Percentiles rank a stretch among this genome's conserved stretches.
These are phyloP conservation scores for Casuarina cunninghamiana DNA, from an alignment of 306 rosid genomes.

Conservation along the genomic window DNA sequence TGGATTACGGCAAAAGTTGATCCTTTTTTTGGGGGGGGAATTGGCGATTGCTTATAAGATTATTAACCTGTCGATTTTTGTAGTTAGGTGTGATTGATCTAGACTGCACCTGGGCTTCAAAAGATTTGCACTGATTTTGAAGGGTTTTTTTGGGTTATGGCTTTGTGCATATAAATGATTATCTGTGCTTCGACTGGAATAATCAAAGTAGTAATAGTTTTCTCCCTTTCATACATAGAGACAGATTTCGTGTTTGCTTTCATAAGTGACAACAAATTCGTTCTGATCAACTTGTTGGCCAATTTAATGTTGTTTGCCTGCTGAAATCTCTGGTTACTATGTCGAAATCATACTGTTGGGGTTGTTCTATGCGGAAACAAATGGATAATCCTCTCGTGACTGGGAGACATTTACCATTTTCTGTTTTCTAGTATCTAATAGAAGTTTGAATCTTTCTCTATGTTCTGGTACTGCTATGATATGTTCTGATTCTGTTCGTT, in stretches of 20 bases:
- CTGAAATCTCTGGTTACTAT: background rate
- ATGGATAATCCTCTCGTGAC: background rate
- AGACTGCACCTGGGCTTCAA: background rate
- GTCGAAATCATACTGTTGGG: background rate
- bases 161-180: background rate
- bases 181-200: background rate
- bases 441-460: background rate
- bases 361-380: background rate
- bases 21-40: background rate
- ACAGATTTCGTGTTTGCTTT: background rate
- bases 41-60: background rate
- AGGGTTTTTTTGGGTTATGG: background rate
- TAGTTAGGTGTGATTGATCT: background rate
- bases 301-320: background rate
- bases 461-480: background rate
- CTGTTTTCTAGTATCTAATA: background rate
- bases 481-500: background rate
- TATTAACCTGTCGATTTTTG: background rate
- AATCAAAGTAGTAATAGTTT: background rate
- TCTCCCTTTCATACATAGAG: background rate
- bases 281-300: slow-evolving; percentile 1
- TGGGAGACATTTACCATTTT: background rate
- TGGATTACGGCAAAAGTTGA: background rate
- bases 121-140: background rate
- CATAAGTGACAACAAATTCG: background rate